Evolutionary conservation across 108 stramenopile species (phyloP), one percentile per base, ranked within the genome.

Genomic region (Cyclotella distinguenda): DNA sequence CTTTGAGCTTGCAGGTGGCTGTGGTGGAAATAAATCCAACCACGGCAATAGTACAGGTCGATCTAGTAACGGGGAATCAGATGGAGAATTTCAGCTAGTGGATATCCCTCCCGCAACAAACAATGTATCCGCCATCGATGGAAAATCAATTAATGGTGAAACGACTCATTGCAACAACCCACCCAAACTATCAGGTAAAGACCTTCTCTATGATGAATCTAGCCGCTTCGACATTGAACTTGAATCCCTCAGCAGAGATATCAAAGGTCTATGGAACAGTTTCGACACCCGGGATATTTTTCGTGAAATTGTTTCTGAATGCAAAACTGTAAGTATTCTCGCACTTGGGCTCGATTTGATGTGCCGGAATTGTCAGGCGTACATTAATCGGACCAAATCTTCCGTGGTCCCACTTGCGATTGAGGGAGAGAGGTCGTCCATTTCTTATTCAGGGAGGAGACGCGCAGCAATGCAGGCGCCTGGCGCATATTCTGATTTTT

Each of bases 171-270:
- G 30, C 10, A 65, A 58, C 8, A 55, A 33, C 33, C 43, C 44
- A 0, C 31, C 42, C 30, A 46, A 51, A 15, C 72, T 60, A 9
- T 58, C 57, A 13, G 86, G 75, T 26, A 78, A 84, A 51, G 81
- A 73, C 9, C 46, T 90, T 10, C 66, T 90, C 19, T 77, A 80
- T 23, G 78, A 89, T 54, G 78, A 85, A 16, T 35, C 23, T 3
- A 75, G 71, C 43, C 81, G 86, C 33, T 84, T 82, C 45, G 87
- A 90, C 36, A 87, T 90, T 64, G 92, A 93, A 52, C 79, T 93
- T 19, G 92, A 93, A 63, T 86, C 87, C 4, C 73, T 89, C 22
- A 87, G 89, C 49, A 79, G 66, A 25, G 73, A 61, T 7, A 72
- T 86, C 21, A 78, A 73, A 35, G 84, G 87, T 16, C 68, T 93